A percentile compares a stretch with the other conserved stretches of the same genome.
Evolutionary conservation across 441 rosid genomes (phyloP).

Genomic region (Populus trichocarpa): DNA sequence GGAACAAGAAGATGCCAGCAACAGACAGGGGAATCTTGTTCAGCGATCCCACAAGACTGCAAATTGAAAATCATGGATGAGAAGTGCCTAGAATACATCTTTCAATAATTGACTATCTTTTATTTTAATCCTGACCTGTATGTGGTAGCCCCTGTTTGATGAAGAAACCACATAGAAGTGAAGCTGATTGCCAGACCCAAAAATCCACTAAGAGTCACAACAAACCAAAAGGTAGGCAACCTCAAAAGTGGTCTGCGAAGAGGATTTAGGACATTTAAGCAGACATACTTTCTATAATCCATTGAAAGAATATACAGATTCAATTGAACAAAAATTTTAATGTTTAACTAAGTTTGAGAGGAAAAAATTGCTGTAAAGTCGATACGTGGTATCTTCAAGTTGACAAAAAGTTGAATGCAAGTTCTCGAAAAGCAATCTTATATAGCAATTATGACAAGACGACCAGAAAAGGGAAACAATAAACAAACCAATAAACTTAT

Average conservation of each 20-base stretch:
- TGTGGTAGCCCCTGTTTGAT: constrained; percentile 98
- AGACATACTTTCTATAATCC: not conserved
- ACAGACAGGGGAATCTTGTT: constrained; percentile 92
- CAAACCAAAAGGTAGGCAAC: constrained; percentile 84
- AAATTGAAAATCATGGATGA: constrained; percentile 23
- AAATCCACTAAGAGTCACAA: constrained; percentile 86
- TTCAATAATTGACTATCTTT: not conserved
- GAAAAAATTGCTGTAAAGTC: not conserved
- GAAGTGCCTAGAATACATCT: constrained; percentile 4
- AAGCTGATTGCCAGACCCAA: constrained; percentile 97
- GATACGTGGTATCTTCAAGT: not conserved
- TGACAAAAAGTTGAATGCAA: not conserved
- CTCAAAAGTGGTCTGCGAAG: constrained; percentile 76
- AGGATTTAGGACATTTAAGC: not conserved
- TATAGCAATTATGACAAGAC: not conserved
- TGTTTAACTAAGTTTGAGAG: not conserved
- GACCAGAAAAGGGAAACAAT: not conserved
- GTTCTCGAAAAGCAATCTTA: not conserved
- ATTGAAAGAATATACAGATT: not conserved
- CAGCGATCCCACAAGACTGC: constrained; percentile 93
- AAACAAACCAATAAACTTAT: not conserved
- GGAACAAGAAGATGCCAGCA: constrained; percentile 80
- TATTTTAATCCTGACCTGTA: constrained; percentile 57
- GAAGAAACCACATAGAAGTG: constrained; percentile 99
- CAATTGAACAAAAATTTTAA: not conserved